These are phyloP conservation scores for Kappamyces sp. DNA, from an alignment of 192 early-diverging fungal species.

Conservation along the genomic window DNA sequence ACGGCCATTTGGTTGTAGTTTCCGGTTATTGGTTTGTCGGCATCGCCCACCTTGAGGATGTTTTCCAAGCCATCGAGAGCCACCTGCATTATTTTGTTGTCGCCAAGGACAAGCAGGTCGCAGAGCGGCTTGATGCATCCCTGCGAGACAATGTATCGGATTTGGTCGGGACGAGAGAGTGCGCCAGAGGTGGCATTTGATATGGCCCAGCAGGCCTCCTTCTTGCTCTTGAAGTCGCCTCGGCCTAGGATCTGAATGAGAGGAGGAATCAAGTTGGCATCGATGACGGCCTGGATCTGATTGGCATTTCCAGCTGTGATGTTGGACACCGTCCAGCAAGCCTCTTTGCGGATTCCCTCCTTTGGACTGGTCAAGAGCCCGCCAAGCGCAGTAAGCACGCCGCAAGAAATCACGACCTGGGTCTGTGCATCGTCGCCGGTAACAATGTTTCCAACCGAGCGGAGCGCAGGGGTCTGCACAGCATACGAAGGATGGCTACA, in stretches of 20 bases:
- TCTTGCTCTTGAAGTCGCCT: constrained; percentile 97
- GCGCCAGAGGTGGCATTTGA: constrained; percentile 95
- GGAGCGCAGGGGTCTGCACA: constrained; percentile 95
- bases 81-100: constrained; percentile 95
- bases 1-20: constrained; percentile 81
- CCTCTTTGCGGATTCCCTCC: constrained; percentile 96
- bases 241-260: constrained; percentile 77
- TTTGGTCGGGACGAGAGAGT: constrained; percentile 84
- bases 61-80: constrained; percentile 98
- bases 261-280: constrained; percentile 89
- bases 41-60: constrained; percentile 92
- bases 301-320: constrained; percentile 90
- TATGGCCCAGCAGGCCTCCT: constrained; percentile 99
- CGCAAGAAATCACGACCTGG: constrained; percentile 88
- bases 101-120: constrained; percentile 82
- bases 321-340: constrained; percentile 99
- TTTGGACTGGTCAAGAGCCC: constrained; percentile 78
- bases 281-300: constrained; percentile 94
- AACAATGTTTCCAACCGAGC: constrained; percentile 98
- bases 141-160: constrained; percentile 82
- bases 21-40: constrained; percentile 59
- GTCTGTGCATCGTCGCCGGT: constrained; percentile 98
- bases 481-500: constrained; percentile 64
- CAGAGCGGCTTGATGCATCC: constrained; percentile 94
- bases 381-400: constrained; percentile 75